Base-by-base conservation (phyloP, 2,329 filamentous ascomycete genomes). In the Parascedosporium putredinis region DNA sequence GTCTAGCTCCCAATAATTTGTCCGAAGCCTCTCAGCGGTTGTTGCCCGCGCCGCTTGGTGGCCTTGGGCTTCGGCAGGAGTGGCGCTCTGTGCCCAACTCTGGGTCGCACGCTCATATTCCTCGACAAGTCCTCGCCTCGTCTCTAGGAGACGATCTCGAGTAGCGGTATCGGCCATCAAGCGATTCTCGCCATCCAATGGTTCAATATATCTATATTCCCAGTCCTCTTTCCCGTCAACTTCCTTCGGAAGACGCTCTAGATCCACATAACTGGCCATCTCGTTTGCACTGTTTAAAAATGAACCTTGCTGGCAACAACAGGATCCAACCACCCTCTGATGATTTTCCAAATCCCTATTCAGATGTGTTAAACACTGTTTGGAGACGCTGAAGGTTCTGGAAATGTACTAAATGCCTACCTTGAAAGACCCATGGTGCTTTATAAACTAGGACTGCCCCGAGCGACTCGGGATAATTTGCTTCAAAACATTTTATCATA, bases 401-500 rank as follows among this genome's bases (percentile, higher is more conserved):
- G 31, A 14, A 25, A 4, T 33, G 1, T 64, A 56, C n/a, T n/a
- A 16, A 60, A 62, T 20, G 66, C 73, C 50, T 66, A 84, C 87
- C 84, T 72, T 95, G 90, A 70, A 98, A 98, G 43, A 98, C 72
- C 93, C 93, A 98, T 3, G 93, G 93, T 1, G 93, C 83, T 65
- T 95, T 95, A 73, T 98, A 93, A 33, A 98, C 88, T 43, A 97
- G 77, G 2, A 97, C 88, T 2, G 85, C 78, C 24, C 91, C 93
- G 1, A 98, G 75, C 45, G 82, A 91, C 66, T 98, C 93, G 1
- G 93, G 93, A 59, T 97, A 98, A 64, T 98, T 97, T 53, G 93
- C 93, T 70, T 98, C 93, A 62, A 98, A 98, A 66, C 90, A 95
- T 67, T 95, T 95, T 67, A 98, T 96, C 85, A 98, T 96, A 69